A percentile compares a stretch with the other conserved stretches of the same genome.
Evolutionary conservation across 306 rosid species (phyloP).

Genomic region (Gillenia trifoliata): DNA sequence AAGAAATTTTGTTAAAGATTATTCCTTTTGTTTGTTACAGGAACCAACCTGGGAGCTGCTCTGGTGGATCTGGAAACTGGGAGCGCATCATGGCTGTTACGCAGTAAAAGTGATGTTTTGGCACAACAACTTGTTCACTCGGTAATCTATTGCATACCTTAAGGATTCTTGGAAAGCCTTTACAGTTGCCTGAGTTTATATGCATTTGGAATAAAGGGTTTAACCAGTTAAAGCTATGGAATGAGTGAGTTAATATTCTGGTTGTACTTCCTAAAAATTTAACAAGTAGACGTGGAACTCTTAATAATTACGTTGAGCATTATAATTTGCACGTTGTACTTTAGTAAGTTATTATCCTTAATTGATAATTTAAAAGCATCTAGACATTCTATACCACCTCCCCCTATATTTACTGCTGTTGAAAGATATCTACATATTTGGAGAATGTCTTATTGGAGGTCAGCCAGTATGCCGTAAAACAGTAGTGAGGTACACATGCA

Average conservation of each 20-base stretch:
- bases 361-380: background rate
- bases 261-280: background rate
- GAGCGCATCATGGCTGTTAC: slow-evolving; percentile 59
- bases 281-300: background rate
- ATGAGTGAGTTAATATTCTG: background rate
- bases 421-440: background rate
- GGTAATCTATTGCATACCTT: slow-evolving; percentile 31
- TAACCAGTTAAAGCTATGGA: background rate
- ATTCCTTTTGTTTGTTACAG: slow-evolving; percentile 33
- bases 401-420: background rate
- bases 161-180: background rate
- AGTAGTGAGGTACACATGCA: background rate
- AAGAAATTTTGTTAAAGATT: background rate
- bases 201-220: background rate
- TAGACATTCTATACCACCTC: background rate
- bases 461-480: background rate
- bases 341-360: background rate
- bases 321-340: background rate
- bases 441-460: background rate
- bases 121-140: slow-evolving; percentile 75
- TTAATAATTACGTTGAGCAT: background rate
- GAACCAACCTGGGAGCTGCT: slow-evolving; percentile 76
- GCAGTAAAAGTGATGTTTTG: slow-evolving; percentile 78
- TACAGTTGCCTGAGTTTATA: background rate
- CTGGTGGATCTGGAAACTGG: slow-evolving; percentile 70